A percentile compares a stretch with the other conserved stretches of the same genome.
Conservation (phyloP, 352 stramenopile genomes). For the Lagenidium giganteum region DNA sequence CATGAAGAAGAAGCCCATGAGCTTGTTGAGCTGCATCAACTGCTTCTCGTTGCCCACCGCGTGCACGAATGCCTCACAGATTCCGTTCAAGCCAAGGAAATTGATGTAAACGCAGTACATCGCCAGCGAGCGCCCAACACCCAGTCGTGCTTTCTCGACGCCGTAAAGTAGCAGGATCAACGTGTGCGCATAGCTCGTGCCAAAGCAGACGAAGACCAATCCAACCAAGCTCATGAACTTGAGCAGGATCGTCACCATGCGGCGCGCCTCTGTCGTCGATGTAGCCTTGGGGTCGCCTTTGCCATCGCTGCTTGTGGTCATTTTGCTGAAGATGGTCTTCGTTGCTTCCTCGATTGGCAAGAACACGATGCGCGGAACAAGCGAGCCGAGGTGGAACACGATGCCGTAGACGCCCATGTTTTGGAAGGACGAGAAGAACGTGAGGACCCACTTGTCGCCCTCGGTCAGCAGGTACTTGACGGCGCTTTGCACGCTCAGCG, state of each 20-base stretch:
- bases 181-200: constrained; percentile 72
- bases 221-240: constrained; percentile 83
- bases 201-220: constrained; percentile 83
- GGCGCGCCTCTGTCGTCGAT: constrained; percentile 24
- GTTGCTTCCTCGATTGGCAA: constrained; percentile 96
- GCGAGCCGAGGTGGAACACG: constrained; percentile 92
- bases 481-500: constrained; percentile 89
- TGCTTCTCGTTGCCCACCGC: constrained; percentile 64
- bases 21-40: constrained; percentile 77
- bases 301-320: constrained; percentile 22
- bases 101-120: constrained; percentile 94
- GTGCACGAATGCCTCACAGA: constrained; percentile 96
- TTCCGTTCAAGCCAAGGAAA: constrained; percentile 94
- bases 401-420: constrained; percentile 96
- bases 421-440: constrained; percentile 84
- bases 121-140: constrained; percentile 48
- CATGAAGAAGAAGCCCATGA: constrained; percentile 77
- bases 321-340: constrained; percentile 93
- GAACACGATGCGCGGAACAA: constrained; percentile 94
- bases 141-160: constrained; percentile 50
- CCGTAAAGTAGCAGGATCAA: constrained; percentile 80
- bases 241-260: constrained; percentile 69
- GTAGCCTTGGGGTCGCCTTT: constrained; percentile 19
- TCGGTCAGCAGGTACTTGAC: constrained; percentile 98
- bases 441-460: constrained; percentile 94